These are phyloP conservation scores for Casaregolazyma lundiana DNA, from an alignment of 1,139 yeast genomes.

Conservation along the genomic window DNA sequence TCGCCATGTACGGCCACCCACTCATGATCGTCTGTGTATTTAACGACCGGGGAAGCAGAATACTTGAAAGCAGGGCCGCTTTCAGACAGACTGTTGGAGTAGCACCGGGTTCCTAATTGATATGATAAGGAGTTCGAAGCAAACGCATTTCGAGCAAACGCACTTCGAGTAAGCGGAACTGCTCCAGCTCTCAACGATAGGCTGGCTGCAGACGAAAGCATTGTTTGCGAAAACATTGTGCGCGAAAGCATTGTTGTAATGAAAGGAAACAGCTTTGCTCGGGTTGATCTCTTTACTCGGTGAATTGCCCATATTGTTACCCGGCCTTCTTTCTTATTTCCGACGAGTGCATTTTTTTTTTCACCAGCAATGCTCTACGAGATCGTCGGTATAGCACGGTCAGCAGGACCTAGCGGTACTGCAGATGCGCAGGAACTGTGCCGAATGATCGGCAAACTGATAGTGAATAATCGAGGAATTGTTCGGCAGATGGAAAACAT, in stretches of 20 bases:
- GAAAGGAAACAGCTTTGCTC: neutral
- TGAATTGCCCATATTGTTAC: neutral
- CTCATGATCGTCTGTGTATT: constrained; percentile 89
- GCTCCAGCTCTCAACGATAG: neutral
- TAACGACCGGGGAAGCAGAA: constrained; percentile 39
- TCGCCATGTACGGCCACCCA: constrained; percentile 88
- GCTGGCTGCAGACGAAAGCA: neutral
- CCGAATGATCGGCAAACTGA: constrained; percentile 76
- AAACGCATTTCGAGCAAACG: too few relatives aligned
- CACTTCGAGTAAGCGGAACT: neutral
- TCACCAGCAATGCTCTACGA: constrained; percentile 69
- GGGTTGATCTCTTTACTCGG: neutral
- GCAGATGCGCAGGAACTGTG: constrained; percentile 49
- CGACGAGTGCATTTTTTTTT: neutral
- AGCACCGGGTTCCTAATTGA: constrained; percentile 12
- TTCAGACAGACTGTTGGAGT: constrained; percentile 44
- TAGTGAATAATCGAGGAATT: constrained; percentile 87
- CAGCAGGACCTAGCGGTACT: constrained; percentile 28
- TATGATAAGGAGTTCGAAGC: too few relatives aligned
- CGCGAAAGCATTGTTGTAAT: neutral
- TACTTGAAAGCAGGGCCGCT: constrained; percentile 51
- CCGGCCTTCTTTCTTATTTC: neutral
- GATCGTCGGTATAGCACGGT: constrained; percentile 79
- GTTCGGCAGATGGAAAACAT: constrained; percentile 75
- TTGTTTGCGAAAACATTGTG: neutral